These are phyloP conservation scores for Malus sylvestris DNA, from an alignment of 306 rosid species.

Conservation along the genomic window DNA sequence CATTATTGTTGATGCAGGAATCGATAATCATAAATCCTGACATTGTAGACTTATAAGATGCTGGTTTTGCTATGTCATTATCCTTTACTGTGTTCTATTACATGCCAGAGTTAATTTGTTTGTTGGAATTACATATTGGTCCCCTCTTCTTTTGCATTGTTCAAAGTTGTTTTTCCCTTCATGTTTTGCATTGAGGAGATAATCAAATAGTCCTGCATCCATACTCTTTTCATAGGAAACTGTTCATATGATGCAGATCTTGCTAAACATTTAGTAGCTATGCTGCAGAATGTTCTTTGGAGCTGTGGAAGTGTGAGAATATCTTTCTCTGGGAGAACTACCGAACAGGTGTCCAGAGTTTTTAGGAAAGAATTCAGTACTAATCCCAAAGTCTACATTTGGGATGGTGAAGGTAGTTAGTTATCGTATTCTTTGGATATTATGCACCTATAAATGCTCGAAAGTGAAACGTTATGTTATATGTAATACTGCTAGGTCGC, in stretches of 20 bases:
- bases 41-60: background rate
- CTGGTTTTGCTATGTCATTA: background rate
- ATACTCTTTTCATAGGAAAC: constrained; percentile 35
- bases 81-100: background rate
- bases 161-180: background rate
- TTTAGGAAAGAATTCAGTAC: constrained; percentile 50
- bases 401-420: constrained; percentile 80
- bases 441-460: background rate
- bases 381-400: constrained; percentile 71
- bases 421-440: constrained; percentile 7
- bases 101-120: constrained; percentile 8
- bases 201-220: background rate
- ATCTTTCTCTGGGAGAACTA: constrained; percentile 86
- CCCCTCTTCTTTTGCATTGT: constrained; percentile 1
- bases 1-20: background rate
- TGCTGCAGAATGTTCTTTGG: constrained; percentile 74
- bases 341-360: constrained; percentile 59
- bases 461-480: background rate
- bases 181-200: constrained; percentile 8
- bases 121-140: background rate
- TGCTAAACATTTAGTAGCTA: constrained; percentile 50
- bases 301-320: constrained; percentile 81
- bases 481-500: constrained; percentile 33
- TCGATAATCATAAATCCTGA: background rate
- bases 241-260: constrained; percentile 67